Conservation (phyloP, 1,139 yeast genomes). For the Kodamaea sp. region DNA sequence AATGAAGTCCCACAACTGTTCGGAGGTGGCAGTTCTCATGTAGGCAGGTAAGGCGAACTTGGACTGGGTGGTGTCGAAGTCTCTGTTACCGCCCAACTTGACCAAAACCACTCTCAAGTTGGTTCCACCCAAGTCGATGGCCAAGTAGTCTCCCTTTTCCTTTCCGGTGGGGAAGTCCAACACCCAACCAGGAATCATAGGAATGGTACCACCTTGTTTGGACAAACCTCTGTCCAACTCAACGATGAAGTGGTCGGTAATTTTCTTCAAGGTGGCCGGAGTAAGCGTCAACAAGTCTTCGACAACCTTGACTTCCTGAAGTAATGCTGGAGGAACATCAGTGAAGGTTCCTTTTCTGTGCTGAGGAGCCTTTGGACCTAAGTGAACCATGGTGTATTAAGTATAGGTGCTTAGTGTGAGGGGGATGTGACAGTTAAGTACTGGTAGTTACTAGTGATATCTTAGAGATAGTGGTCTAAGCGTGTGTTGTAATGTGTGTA, state of each 20-base stretch:
- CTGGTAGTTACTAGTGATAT: too few species aligned
- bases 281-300: conserved; percentile 68
- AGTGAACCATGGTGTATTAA: conserved; percentile 73
- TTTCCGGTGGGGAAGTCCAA: conserved; percentile 89
- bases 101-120: conserved; percentile 89
- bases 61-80: conserved; percentile 80
- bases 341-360: conserved; percentile 80
- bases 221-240: conserved; percentile 84
- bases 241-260: conserved; percentile 59
- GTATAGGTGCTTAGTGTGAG: too few species aligned
- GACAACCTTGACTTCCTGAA: conserved; percentile 57
- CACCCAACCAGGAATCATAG: conserved; percentile 98
- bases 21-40: conserved; percentile 77
- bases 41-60: conserved; percentile 74
- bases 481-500: too few species aligned
- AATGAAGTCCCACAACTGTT: conserved; percentile 80
- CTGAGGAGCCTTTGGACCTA: conserved; percentile 83
- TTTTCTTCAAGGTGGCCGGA: conserved; percentile 57
- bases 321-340: conserved; percentile 67
- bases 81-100: conserved; percentile 72
- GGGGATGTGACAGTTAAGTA: too few species aligned
- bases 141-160: conserved; percentile 86
- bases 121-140: conserved; percentile 95
- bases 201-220: conserved; percentile 78
- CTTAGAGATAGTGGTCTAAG: too few species aligned